Percentiles rank a stretch among this genome's conserved stretches.
These are phyloP conservation scores for Boechera divaricarpa DNA, from an alignment of 345 rosid species.

Conservation along the genomic window DNA sequence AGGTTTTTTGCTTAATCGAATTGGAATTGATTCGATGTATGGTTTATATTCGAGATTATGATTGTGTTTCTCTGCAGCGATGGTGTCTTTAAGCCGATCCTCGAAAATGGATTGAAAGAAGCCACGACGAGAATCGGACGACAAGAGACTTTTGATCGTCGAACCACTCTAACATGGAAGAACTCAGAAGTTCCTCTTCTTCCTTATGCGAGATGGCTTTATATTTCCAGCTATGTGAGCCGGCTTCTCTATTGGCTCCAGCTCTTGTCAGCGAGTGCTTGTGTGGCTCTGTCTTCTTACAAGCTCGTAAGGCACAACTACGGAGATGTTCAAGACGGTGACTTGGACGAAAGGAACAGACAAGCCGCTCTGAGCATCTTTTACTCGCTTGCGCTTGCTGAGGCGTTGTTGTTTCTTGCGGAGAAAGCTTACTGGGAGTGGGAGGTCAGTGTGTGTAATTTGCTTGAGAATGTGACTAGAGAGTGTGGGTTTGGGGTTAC, in stretches of 20 bases:
- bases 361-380: slow-evolving; percentile 70
- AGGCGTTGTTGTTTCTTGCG: slow-evolving; percentile 76
- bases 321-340: slow-evolving; percentile 70
- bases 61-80: slow-evolving; percentile 25
- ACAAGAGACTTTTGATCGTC: slow-evolving; percentile 29
- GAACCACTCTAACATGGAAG: slow-evolving; percentile 58
- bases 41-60: slow-evolving; percentile 24
- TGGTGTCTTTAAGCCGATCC: slow-evolving; percentile 31
- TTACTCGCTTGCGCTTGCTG: slow-evolving; percentile 81
- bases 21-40: slow-evolving; percentile 5
- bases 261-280: slow-evolving; percentile 75
- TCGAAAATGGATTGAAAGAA: slow-evolving; percentile 28
- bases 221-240: slow-evolving; percentile 68
- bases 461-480: slow-evolving; percentile 71
- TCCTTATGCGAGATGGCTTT: slow-evolving; percentile 76
- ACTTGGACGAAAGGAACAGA: slow-evolving; percentile 74
- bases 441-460: slow-evolving; percentile 55
- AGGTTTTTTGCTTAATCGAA: slow-evolving; percentile 20
- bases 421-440: slow-evolving; percentile 94
- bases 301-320: slow-evolving; percentile 77
- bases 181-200: slow-evolving; percentile 80
- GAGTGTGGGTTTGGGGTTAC: slow-evolving; percentile 74
- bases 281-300: slow-evolving; percentile 71
- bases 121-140: neutral
- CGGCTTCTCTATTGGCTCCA: slow-evolving; percentile 88